These are phyloP conservation scores for Ajuga chamaepitys DNA, from an alignment of 257 asterid genomes.

Conservation along the genomic window DNA sequence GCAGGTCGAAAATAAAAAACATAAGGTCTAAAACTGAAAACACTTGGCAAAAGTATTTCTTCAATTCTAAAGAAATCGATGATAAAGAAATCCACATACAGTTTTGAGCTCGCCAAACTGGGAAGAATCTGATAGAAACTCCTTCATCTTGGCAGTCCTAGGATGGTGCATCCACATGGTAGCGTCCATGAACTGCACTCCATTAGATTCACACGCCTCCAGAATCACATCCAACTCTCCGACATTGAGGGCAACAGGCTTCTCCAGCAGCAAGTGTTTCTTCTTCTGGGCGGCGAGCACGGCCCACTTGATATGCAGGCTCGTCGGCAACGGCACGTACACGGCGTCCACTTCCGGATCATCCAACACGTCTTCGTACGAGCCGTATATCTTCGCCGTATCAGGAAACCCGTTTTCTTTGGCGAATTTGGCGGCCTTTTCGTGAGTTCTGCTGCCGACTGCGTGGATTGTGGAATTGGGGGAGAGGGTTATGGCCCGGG, in stretches of 20 bases:
- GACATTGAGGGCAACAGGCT: constrained; percentile 60
- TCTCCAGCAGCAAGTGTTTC: constrained; percentile 65
- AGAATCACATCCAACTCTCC: constrained; percentile 52
- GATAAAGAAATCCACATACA: constrained; percentile 23
- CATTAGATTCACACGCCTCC: constrained; percentile 63
- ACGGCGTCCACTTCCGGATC: constrained; percentile 72
- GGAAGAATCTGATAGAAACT: constrained; percentile 38
- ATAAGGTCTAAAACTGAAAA: background rate
- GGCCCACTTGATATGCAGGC: constrained; percentile 67
- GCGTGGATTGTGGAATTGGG: constrained; percentile 50
- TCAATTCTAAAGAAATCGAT: background rate
- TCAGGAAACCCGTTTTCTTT: constrained; percentile 43
- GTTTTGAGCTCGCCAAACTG: constrained; percentile 59
- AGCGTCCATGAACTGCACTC: constrained; percentile 75
- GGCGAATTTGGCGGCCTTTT: constrained; percentile 53
- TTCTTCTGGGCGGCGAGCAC: constrained; percentile 65
- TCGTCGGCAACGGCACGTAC: constrained; percentile 62
- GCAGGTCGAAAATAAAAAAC: background rate
- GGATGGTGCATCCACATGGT: constrained; percentile 95
- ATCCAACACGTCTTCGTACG: constrained; percentile 56
- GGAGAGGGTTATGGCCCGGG: constrained; percentile 45
- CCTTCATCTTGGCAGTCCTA: constrained; percentile 58
- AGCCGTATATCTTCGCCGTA: constrained; percentile 45
- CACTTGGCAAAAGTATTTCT: background rate
- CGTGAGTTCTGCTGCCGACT: constrained; percentile 60